Conservation (phyloP, 768 basidiomycete species). For the Clavaria fumosa region DNA sequence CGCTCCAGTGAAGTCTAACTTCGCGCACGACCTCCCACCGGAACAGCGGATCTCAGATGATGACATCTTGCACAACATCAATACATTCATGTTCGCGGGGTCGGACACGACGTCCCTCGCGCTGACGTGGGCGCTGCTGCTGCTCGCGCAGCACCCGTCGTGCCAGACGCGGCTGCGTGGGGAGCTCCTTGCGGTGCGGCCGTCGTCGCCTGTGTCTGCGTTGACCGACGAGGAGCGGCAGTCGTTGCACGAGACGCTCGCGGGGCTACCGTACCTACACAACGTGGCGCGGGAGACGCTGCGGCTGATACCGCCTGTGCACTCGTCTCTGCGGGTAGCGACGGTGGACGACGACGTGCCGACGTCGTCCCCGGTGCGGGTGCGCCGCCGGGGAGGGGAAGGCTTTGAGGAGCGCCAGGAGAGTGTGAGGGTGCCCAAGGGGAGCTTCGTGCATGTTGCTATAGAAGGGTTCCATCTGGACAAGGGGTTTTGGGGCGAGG, state of each 20-base stretch:
- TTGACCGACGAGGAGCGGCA: slow-evolving; percentile 52
- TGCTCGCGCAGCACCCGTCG: slow-evolving; percentile 51
- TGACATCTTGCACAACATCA: slow-evolving; percentile 75
- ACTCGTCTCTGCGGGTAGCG: slow-evolving; percentile 68
- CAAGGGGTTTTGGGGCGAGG: slow-evolving; percentile 61
- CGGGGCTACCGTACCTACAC: slow-evolving; percentile 54
- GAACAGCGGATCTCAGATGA: slow-evolving; percentile 74
- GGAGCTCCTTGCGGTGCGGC: slow-evolving; percentile 41
- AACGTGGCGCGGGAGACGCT: slow-evolving; percentile 64
- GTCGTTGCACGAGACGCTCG: slow-evolving; percentile 38
- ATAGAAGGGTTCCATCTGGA: slow-evolving; percentile 72
- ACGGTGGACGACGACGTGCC: slow-evolving; percentile 68
- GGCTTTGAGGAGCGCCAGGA: slow-evolving; percentile 21
- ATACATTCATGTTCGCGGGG: slow-evolving; percentile 83
- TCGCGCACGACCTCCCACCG: slow-evolving; percentile 48
- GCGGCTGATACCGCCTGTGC: slow-evolving; percentile 67
- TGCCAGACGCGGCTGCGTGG: slow-evolving; percentile 56
- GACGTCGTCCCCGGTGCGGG: slow-evolving; percentile 42
- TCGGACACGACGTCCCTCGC: slow-evolving; percentile 77
- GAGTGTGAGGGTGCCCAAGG: slow-evolving; percentile 43
- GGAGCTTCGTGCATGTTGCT: slow-evolving; percentile 62
- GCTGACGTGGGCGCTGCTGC: slow-evolving; percentile 70
- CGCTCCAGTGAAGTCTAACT: slow-evolving; percentile 64
- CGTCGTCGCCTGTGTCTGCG: slow-evolving; percentile 23
- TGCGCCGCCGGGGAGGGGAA: slow-evolving; percentile 31